A percentile compares a stretch with the other conserved stretches of the same genome.
Conservation (phyloP, 2,329 filamentous ascomycete species). For the Pestalotiopsis sp. region DNA sequence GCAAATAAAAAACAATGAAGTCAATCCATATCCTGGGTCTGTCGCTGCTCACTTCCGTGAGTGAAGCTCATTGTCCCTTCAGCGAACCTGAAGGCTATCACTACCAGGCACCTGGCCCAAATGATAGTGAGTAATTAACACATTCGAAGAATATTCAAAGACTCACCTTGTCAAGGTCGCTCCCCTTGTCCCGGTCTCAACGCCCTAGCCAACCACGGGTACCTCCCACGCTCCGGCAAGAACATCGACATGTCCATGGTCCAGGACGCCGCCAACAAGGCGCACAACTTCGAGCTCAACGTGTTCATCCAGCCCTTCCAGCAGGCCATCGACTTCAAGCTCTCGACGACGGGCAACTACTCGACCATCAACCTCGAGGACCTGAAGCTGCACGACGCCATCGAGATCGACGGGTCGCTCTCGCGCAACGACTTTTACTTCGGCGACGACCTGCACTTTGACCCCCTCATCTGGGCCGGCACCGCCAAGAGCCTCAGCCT, state of each 20-base stretch:
- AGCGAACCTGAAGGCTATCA: neutral
- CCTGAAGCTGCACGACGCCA: neutral
- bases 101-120: neutral
- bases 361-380: constrained; percentile 1
- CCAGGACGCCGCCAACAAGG: neutral
- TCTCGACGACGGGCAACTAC: neutral
- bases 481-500: neutral
- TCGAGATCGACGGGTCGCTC: neutral
- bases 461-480: neutral
- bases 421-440: neutral
- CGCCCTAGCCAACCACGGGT: constrained; percentile 7
- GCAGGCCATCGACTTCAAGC: neutral
- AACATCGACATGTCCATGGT: neutral
- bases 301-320: neutral
- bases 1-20: neutral
- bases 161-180: neutral
- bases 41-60: neutral
- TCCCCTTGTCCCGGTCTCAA: constrained; percentile 6
- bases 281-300: neutral
- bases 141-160: neutral
- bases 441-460: neutral
- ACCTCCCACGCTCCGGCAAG: constrained; percentile 1
- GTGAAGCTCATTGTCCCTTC: neutral
- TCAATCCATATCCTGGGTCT: neutral
- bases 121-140: neutral